phyloP scores from a whole-genome alignment of 2,329 filamentous ascomycete genomes.

The Exophiala oligosperma region DNA sequence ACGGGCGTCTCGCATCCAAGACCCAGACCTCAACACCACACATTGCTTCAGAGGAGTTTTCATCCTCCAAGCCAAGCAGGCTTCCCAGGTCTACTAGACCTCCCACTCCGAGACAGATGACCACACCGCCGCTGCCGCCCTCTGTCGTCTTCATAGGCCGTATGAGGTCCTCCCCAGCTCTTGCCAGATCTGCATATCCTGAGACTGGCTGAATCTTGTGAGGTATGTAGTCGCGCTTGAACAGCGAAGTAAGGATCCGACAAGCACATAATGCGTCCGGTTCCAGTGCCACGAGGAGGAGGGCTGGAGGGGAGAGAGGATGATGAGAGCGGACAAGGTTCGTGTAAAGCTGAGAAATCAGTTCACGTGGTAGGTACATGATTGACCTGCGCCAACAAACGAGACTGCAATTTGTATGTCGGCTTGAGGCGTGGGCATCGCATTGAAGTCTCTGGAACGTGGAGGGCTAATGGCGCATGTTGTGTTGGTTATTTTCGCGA shows the following conservation, averaged over 20 bases:
- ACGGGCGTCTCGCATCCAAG: conserved; percentile 85
- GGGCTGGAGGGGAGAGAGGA: conserved; percentile 84
- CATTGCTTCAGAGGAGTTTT: conserved; percentile 45
- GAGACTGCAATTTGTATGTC: background rate
- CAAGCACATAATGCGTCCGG: conserved; percentile 94
- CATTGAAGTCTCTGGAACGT: background rate
- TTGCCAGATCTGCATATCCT: conserved; percentile 85
- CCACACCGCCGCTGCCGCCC: conserved; percentile 83
- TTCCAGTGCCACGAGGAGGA: conserved; percentile 82
- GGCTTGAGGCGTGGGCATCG: conserved; percentile 10
- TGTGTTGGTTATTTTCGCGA: background rate
- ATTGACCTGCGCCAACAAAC: conserved; percentile 2
- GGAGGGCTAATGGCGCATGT: conserved; percentile 2
- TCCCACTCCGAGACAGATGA: conserved; percentile 89
- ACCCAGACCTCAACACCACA: conserved; percentile 66
- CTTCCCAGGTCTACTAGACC: conserved; percentile 85
- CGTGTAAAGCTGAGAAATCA: conserved; percentile 87
- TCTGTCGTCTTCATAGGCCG: conserved; percentile 81
- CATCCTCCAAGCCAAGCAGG: conserved; percentile 71
- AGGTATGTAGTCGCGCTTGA: conserved; percentile 95
- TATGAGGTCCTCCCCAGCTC: conserved; percentile 75
- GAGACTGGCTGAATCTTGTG: conserved; percentile 96
- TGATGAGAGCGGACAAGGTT: conserved; percentile 85
- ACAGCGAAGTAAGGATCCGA: conserved; percentile 85
- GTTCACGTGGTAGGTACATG: conserved; percentile 92